These are phyloP conservation scores for Leishmania turanica DNA, from an alignment of 208 protist genomes.

Conservation along the genomic window DNA sequence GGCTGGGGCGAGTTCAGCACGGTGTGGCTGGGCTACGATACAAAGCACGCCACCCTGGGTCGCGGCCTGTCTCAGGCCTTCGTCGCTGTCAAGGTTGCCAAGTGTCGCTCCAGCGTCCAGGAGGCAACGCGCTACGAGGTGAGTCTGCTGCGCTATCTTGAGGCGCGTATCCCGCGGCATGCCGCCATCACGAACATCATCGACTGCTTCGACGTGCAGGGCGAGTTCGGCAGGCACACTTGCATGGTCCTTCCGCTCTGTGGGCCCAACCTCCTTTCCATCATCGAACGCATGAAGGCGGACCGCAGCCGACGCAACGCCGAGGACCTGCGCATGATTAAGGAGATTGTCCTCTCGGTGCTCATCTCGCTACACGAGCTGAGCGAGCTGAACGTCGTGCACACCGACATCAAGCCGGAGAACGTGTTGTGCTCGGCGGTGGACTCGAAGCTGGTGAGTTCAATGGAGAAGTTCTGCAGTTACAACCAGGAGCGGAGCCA, in stretches of 20 bases:
- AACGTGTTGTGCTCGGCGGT: slow-evolving; percentile 80
- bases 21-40: slow-evolving; percentile 89
- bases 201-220: slow-evolving; percentile 78
- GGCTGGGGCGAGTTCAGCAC: slow-evolving; percentile 92
- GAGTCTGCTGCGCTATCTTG: slow-evolving; percentile 66
- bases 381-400: slow-evolving; percentile 76
- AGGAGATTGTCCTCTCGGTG: slow-evolving; percentile 74
- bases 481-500: slow-evolving; percentile 55
- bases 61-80: slow-evolving; percentile 59
- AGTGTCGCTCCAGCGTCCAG: slow-evolving; percentile 58
- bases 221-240: slow-evolving; percentile 62
- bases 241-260: slow-evolving; percentile 87
- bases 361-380: slow-evolving; percentile 77
- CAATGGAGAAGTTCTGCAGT: slow-evolving; percentile 73
- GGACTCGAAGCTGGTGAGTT: slow-evolving; percentile 58
- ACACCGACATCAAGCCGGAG: slow-evolving; percentile 94
- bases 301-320: slow-evolving; percentile 43
- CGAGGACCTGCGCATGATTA: slow-evolving; percentile 72
- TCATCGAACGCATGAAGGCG: slow-evolving; percentile 70
- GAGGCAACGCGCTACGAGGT: slow-evolving; percentile 80
- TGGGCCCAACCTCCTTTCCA: slow-evolving; percentile 82
- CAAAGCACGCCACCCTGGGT: slow-evolving; percentile 33
- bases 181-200: slow-evolving; percentile 66
- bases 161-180: slow-evolving; percentile 29
- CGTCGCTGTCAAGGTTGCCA: slow-evolving; percentile 86